Evolutionary conservation across 305 asterid genomes (phyloP).

Genomic region (Fraxinus angustifolia): DNA sequence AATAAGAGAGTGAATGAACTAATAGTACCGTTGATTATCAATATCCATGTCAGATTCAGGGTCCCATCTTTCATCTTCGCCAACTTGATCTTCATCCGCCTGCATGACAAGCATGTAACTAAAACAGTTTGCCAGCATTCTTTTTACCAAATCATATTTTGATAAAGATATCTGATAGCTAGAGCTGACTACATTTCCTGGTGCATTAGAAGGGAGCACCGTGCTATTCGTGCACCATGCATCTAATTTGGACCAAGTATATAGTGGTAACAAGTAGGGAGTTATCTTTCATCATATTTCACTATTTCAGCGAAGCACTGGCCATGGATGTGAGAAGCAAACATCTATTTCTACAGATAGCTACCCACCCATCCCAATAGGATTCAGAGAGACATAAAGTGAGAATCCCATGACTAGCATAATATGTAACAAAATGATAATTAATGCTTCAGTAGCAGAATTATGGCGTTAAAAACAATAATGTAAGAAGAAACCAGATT

Average conservation of each 20-base stretch:
- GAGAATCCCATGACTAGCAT: neutral
- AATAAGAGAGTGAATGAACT: neutral
- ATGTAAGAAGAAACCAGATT: neutral
- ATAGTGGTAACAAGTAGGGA: neutral
- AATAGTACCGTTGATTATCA: slow-evolving; percentile 41
- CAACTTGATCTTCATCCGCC: slow-evolving; percentile 49
- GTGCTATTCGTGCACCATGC: neutral
- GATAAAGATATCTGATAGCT: neutral
- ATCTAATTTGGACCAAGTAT: neutral
- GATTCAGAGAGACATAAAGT: neutral
- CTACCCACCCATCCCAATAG: neutral
- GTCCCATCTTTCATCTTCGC: slow-evolving; percentile 44
- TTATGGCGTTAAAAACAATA: neutral
- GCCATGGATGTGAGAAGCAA: neutral
- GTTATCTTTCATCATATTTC: neutral
- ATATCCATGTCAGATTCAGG: slow-evolving; percentile 50
- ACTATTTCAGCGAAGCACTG: neutral
- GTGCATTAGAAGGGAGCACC: neutral
- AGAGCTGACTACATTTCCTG: neutral
- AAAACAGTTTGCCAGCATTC: slow-evolving; percentile 1
- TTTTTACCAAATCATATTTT: neutral
- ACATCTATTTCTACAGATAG: neutral
- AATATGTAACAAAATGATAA: neutral
- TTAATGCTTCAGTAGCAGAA: neutral
- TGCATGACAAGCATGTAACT: slow-evolving; percentile 22